Base-by-base conservation (phyloP, 169 alveolate species). In the Plasmodium vivax region DNA sequence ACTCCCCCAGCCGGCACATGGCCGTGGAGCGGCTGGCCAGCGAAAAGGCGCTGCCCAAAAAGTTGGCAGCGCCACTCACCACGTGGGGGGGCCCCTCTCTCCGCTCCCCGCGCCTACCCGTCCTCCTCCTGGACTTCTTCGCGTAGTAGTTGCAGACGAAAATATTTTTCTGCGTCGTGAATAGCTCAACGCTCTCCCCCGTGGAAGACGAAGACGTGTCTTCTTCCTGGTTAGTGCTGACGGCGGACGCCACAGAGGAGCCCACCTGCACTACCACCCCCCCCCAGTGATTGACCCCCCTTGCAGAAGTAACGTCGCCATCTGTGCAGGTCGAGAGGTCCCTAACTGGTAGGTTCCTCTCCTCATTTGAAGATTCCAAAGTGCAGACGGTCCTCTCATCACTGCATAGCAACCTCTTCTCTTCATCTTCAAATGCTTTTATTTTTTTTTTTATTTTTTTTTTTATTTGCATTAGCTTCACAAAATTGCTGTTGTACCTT, bases 391-490 rank as follows among this genome's bases (percentile, higher is more conserved):
- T 41, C 56, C 19, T 19, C n/a, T 45, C 41, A 3, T 58, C 80
- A 2, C 47, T 71, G 30, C 79, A 16, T 2, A 32, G 10, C 27
- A 41, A 6, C 23, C 38, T 19, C 10, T 56, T 68, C 23, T 23
- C 47, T 27, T 72, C 62, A 16, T 51, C 58, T 38, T 87, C 93
- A 16, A 75, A 87, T 2, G 19, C 27, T 77, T 54, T 41, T 14
- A 87, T 87, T 56, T 87, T 87, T 34, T 87, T 47, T 77, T 87
- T 87, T 84, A 87, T 87, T n/a, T 45, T 87, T 32, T 87, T 75
- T 45, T 87, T 84, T 19, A 87, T 87, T 75, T 87, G 75, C 68
- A 87, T 71, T 32, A 87, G 19, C 45, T 87, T 87, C 41, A 71
- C 43, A n/a, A 87, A 87, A 32, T 56, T 79, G 19, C 83, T 87